These are phyloP conservation scores for Fusarium brevicatenulatum DNA, from an alignment of 2,329 filamentous ascomycete genomes.

Conservation along the genomic window DNA sequence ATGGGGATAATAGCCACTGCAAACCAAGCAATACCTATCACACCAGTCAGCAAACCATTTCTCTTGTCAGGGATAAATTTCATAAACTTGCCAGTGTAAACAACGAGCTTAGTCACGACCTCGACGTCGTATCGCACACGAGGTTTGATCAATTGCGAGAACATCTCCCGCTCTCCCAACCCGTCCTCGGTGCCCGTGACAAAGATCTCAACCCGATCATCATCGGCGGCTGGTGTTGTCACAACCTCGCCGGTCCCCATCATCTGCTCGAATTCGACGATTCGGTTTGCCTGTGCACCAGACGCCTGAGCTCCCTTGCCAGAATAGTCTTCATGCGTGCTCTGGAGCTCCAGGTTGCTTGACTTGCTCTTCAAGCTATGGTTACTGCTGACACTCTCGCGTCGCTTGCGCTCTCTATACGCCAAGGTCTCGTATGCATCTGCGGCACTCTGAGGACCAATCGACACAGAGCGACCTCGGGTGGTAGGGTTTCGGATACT, in stretches of 20 bases:
- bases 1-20: conserved; percentile 80
- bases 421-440: conserved; percentile 96
- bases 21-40: conserved; percentile 81
- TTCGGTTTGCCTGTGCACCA: conserved; percentile 57
- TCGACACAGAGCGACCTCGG: conserved; percentile 82
- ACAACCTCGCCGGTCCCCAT: conserved; percentile 73
- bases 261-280: conserved; percentile 76
- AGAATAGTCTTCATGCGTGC: conserved; percentile 52
- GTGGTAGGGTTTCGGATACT: conserved; percentile 79
- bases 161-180: conserved; percentile 79
- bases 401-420: conserved; percentile 76
- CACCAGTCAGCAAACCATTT: conserved; percentile 1
- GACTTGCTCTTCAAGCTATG: conserved; percentile 57
- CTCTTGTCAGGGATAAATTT: not conserved
- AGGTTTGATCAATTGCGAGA: conserved; percentile 83
- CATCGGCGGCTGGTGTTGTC: conserved; percentile 46
- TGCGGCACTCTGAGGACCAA: conserved; percentile 94
- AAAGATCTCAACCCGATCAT: conserved; percentile 50
- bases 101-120: conserved; percentile 94
- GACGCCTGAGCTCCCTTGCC: conserved; percentile 54
- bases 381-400: conserved; percentile 66
- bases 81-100: conserved; percentile 78
- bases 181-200: conserved; percentile 55
- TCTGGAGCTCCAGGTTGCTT: conserved; percentile 55
- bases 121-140: conserved; percentile 98